Conservation (phyloP, 2,329 filamentous ascomycete species). For the Cyanodermella asteris region DNA sequence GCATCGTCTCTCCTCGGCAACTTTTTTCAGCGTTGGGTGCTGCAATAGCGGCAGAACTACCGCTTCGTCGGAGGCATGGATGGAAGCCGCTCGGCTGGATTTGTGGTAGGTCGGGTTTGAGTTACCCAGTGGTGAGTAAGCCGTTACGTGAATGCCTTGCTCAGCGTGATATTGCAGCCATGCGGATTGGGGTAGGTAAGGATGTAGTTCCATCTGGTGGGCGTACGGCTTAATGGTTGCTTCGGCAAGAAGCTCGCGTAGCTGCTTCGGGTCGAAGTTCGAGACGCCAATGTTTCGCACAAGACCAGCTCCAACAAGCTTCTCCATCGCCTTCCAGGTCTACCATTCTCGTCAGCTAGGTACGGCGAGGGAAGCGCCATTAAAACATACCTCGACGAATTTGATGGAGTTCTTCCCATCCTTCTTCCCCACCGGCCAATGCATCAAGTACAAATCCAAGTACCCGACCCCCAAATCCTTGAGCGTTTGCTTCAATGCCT, state of each 20-base stretch:
- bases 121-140: slow-evolving; percentile 17
- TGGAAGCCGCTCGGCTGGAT: not conserved
- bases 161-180: slow-evolving; percentile 28
- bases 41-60: slow-evolving; percentile 28
- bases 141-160: slow-evolving; percentile 29
- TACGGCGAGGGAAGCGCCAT: not conserved
- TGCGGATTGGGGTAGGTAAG: slow-evolving; percentile 38
- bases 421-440: slow-evolving; percentile 18
- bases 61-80: slow-evolving; percentile 1
- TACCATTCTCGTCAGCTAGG: slow-evolving; percentile 6
- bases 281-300: slow-evolving; percentile 35
- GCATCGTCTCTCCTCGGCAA: slow-evolving; percentile 45
- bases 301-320: slow-evolving; percentile 31
- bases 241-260: slow-evolving; percentile 28
- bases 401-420: slow-evolving; percentile 3
- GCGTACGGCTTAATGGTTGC: slow-evolving; percentile 42
- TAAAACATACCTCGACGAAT: slow-evolving; percentile 6
- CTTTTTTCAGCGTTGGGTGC: slow-evolving; percentile 37
- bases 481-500: slow-evolving; percentile 34
- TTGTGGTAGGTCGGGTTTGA: slow-evolving; percentile 6
- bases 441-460: slow-evolving; percentile 61
- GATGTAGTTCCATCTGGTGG: slow-evolving; percentile 68
- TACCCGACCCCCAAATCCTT: slow-evolving; percentile 50
- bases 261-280: slow-evolving; percentile 33
- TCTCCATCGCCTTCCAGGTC: slow-evolving; percentile 55